These are phyloP conservation scores for Iodosphaeria phyllophila DNA, from an alignment of 2,329 filamentous ascomycete species.

Conservation along the genomic window DNA sequence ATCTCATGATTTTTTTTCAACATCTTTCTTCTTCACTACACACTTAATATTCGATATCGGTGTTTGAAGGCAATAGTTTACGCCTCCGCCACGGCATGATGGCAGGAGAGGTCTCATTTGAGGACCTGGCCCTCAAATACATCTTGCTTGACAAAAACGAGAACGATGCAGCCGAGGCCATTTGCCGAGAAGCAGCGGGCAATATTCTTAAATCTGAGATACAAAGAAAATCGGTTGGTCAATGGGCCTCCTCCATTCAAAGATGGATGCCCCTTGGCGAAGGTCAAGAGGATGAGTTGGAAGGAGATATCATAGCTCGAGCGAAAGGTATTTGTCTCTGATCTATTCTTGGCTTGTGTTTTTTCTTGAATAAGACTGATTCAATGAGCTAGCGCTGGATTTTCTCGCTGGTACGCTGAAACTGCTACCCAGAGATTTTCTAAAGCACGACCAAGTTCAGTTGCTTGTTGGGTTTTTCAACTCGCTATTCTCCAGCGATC, in stretches of 20 bases:
- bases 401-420: slow-evolving; percentile 35
- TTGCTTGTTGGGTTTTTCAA: slow-evolving; percentile 34
- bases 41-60: no score
- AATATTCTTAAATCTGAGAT: no score
- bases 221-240: slow-evolving; percentile 28
- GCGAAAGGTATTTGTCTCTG: no score
- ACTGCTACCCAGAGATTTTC: slow-evolving; percentile 22
- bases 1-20: no score
- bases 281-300: slow-evolving; percentile 18
- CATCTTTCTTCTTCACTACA: no score
- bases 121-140: no score
- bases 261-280: slow-evolving; percentile 29
- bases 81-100: no score
- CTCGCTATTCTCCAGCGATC: slow-evolving; percentile 38
- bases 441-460: slow-evolving; percentile 32
- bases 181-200: no score
- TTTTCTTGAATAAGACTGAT: background rate
- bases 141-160: slow-evolving; percentile 26
- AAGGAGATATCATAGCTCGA: slow-evolving; percentile 28
- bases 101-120: no score
- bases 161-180: slow-evolving; percentile 19
- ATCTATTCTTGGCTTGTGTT: background rate
- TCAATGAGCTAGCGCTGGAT: slow-evolving; percentile 30
- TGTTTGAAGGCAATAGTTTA: no score
- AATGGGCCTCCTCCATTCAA: slow-evolving; percentile 36